phyloP scores from a whole-genome alignment of 2,329 filamentous ascomycete species.

The Waltergamsia citrina region DNA sequence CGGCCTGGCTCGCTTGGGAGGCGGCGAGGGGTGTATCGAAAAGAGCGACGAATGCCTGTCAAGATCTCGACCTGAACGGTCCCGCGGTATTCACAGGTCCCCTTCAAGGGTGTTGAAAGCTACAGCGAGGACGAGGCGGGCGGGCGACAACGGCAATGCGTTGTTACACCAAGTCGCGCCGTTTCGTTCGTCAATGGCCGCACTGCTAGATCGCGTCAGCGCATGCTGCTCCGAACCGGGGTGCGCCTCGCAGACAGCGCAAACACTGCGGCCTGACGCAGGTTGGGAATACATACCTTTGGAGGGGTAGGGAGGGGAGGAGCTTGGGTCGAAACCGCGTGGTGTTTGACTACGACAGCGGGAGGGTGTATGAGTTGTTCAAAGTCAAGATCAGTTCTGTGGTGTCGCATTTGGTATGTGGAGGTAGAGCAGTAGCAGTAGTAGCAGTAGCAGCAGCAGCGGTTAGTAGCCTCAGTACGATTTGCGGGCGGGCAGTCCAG shows the following conservation, averaged over 20 bases:
- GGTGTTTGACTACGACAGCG: conserved; percentile 7
- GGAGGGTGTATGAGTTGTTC: conserved; percentile 22
- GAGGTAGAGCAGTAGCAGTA: too few relatives aligned
- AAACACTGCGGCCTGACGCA: neutral
- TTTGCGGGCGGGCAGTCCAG: too few relatives aligned
- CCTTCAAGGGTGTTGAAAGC: neutral
- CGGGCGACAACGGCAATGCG: conserved; percentile 7
- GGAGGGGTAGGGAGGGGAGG: neutral
- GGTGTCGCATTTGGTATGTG: conserved; percentile 13
- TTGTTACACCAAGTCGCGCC: conserved; percentile 9
- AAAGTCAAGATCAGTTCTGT: conserved; percentile 12
- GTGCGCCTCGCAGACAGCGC: too few relatives aligned
- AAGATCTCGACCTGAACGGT: neutral
- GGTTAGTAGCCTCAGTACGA: neutral
- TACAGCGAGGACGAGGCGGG: conserved; percentile 2
- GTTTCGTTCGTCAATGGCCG: conserved; percentile 6
- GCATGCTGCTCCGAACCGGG: neutral
- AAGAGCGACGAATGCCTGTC: neutral
- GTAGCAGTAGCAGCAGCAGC: too few relatives aligned
- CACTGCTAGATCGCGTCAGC: conserved; percentile 6
- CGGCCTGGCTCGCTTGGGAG: neutral
- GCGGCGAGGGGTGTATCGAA: neutral
- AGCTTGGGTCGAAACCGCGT: conserved; percentile 4
- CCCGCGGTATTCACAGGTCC: neutral
- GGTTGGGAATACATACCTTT: neutral